Evolutionary conservation across 2,329 filamentous ascomycete species (phyloP), one percentile per base, ranked within the genome.

Genomic region (Hypoxylon sp.): DNA sequence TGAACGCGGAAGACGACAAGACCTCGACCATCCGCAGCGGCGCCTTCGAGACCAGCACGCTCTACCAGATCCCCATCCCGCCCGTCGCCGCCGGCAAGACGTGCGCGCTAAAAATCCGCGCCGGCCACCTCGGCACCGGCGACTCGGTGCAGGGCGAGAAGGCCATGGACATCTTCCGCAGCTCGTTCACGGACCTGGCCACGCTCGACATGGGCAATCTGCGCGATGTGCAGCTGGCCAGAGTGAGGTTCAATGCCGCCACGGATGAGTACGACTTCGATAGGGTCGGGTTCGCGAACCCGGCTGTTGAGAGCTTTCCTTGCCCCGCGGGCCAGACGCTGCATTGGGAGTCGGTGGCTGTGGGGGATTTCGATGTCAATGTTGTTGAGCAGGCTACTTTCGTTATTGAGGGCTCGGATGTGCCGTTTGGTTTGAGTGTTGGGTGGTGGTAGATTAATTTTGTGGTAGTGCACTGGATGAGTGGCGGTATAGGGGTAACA

Each of bases 21-120:
- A 64, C 55, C 2, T 19, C 36, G 17, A 64, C 63, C 0, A 7
- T 59, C n/a, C 63, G 63, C 50, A 48, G 25, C 26, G 57, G 50
- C 8, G 25, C 2, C 36, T 12, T 13, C 23, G 63, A 65, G 48
- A 64, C 59, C 3, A 62, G 60, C 21, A 66, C 63, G 0, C 59
- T 66, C 2, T 65, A 64, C 47, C 49, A 63, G 12, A 64, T 67
- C 53, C 59, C 63, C 6, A 59, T 66, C 51, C 63, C 63, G 3
- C 52, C 42, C 3, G 19, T 34, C 0, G 49, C 57, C 2, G 50
- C 53, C 1, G 63, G 65, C 12, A 57, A 54, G 31, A 67, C 63
- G 23, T 67, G 65, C 51, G 26, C 47, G 4, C 52, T 67, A 11
- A 55, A 64, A 6, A 58, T 67, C 60, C 51, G 20, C 21, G 55